Evolutionary conservation across 2,329 filamentous ascomycete species (phyloP).

Genomic region (Aspergillus intermedius): DNA sequence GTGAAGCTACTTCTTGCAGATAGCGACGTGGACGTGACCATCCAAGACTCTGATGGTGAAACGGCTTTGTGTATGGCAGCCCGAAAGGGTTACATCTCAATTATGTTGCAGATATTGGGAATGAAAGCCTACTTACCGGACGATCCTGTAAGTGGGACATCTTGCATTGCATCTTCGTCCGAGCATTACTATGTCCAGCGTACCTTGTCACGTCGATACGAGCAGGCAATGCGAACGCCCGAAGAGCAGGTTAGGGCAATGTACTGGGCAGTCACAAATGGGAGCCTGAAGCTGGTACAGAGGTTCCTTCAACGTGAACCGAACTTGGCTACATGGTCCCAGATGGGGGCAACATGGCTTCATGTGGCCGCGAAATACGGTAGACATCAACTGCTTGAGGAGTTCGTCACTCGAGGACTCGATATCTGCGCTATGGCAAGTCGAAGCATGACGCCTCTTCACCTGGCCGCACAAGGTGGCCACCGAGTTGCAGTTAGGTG

Average conservation of each 20-base stretch:
- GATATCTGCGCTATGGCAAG: background rate
- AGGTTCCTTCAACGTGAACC: constrained; percentile 1
- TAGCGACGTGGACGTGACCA: background rate
- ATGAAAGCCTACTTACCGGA: constrained; percentile 3
- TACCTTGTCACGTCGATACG: background rate
- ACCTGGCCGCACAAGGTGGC: constrained; percentile 3
- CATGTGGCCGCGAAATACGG: constrained; percentile 3
- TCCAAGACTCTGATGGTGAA: background rate
- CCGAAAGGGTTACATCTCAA: background rate
- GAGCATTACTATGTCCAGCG: background rate
- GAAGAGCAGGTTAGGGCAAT: background rate
- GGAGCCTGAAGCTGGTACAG: background rate
- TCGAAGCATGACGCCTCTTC: background rate
- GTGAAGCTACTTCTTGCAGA: too few relatives aligned
- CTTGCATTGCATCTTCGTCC: background rate
- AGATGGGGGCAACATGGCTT: constrained; percentile 3
- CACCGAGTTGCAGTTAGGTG: background rate
- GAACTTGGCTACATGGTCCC: background rate
- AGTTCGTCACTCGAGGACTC: background rate
- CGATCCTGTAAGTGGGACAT: background rate
- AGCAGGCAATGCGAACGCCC: background rate
- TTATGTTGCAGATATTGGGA: constrained; percentile 1
- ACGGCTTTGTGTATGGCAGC: background rate
- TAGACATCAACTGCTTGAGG: background rate
- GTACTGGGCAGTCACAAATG: constrained; percentile 3